Conservation (phyloP, 192 early-diverging fungal genomes). For the Pecoramyces ruminantium region DNA sequence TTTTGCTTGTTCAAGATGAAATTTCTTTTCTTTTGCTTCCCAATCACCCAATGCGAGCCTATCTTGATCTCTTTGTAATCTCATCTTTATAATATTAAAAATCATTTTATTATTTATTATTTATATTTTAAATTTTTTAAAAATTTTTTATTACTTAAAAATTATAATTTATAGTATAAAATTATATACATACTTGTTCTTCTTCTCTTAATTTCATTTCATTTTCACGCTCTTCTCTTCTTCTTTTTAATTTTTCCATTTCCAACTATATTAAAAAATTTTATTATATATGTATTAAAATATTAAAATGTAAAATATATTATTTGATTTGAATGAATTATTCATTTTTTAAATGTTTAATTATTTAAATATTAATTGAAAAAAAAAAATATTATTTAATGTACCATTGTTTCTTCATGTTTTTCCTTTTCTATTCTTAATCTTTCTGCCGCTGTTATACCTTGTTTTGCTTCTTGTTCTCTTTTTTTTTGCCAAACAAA, state of each 20-base stretch:
- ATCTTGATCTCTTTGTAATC: slow-evolving; percentile 70
- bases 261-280: slow-evolving; percentile 26
- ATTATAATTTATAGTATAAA: no score
- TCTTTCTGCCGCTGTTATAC: slow-evolving; percentile 34
- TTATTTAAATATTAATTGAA: no score
- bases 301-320: no score
- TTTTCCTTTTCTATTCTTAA: slow-evolving; percentile 29
- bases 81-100: no score
- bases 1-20: slow-evolving; percentile 83
- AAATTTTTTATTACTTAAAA: no score
- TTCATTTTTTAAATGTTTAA: no score
- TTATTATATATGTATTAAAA: no score
- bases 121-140: no score
- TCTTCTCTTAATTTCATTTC: slow-evolving; percentile 68
- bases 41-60: slow-evolving; percentile 85
- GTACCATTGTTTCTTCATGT: slow-evolving; percentile 32
- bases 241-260: slow-evolving; percentile 62
- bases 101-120: no score
- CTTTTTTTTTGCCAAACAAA: slow-evolving; percentile 93
- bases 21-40: slow-evolving; percentile 83
- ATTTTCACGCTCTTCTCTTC: slow-evolving; percentile 62
- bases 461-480: slow-evolving; percentile 53
- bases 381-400: no score
- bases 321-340: no score
- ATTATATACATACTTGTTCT: slow-evolving; percentile 23